Conservation (phyloP, 2,329 filamentous ascomycete genomes). For the Talaromyces sp. region DNA sequence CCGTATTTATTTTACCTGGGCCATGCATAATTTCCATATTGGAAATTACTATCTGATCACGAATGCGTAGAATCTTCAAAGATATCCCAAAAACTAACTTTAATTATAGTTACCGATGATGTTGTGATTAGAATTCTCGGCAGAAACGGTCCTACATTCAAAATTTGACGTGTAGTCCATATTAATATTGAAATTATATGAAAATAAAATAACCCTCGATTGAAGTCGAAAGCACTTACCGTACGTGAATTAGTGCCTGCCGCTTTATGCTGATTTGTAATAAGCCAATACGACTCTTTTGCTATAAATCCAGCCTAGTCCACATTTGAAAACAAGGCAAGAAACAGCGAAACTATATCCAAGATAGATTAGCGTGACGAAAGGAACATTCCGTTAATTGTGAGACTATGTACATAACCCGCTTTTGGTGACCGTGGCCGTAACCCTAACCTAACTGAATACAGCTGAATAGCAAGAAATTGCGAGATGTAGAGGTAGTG, state of each 20-base stretch:
- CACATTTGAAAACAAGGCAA: neutral
- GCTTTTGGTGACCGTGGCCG: neutral
- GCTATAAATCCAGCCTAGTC: neutral
- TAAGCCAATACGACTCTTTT: too few species aligned
- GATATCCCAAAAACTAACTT: too few species aligned
- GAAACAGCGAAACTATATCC: neutral
- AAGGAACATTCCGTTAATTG: neutral
- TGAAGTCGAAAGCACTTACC: too few species aligned
- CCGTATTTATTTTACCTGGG: neutral
- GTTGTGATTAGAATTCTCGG: too few species aligned
- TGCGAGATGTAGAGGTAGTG: neutral
- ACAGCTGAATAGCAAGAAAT: neutral
- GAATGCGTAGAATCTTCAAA: too few species aligned
- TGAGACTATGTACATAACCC: neutral
- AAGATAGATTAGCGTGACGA: neutral
- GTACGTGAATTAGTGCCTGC: neutral
- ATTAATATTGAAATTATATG: too few species aligned
- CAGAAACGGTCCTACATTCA: too few species aligned
- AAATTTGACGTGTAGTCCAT: too few species aligned
- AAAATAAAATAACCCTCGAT: too few species aligned
- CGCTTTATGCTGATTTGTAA: neutral
- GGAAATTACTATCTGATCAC: neutral
- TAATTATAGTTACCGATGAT: too few species aligned
- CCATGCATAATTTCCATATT: neutral
- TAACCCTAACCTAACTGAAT: neutral